These are phyloP conservation scores for Schizopora paradoxa DNA, from an alignment of 1,284 basidiomycete species.

Conservation along the genomic window DNA sequence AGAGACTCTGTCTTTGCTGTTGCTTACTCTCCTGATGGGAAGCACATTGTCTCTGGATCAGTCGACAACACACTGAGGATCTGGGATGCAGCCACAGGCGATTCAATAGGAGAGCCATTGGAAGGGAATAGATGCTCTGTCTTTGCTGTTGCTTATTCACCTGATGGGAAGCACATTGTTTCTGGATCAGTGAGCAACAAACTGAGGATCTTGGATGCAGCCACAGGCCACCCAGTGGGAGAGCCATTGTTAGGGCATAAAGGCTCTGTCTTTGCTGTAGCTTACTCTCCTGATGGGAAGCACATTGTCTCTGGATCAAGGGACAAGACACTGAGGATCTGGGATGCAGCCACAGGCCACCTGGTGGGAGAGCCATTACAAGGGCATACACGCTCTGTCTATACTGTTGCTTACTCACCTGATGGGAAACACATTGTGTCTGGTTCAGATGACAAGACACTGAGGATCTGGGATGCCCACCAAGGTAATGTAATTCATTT, in stretches of 20 bases:
- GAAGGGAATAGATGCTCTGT: slow-evolving; percentile 1
- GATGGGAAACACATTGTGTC: slow-evolving; percentile 3
- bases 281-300: slow-evolving; percentile 10
- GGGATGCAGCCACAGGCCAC: slow-evolving; percentile 3
- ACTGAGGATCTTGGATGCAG: slow-evolving; percentile 20
- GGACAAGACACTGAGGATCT: slow-evolving; percentile 3
- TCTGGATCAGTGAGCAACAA: slow-evolving; percentile 16
- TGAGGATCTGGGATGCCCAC: background rate
- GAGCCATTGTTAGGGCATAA: slow-evolving; percentile 16
- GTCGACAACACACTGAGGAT: slow-evolving; percentile 3
- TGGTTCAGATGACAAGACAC: background rate
- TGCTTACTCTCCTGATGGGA: slow-evolving; percentile 6
- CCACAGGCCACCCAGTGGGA: slow-evolving; percentile 3
- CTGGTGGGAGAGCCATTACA: background rate
- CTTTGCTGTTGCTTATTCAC: slow-evolving; percentile 18
- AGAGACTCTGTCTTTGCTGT: slow-evolving; percentile 5
- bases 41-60: slow-evolving; percentile 6
- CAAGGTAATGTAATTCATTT: background rate
- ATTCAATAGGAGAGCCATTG: background rate
- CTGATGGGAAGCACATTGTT: slow-evolving; percentile 14
- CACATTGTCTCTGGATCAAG: slow-evolving; percentile 8
- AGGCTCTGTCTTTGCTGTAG: slow-evolving; percentile 12
- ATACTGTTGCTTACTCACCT: slow-evolving; percentile 1
- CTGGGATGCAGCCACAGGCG: slow-evolving; percentile 7
- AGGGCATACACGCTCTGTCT: slow-evolving; percentile 1